Evolutionary conservation across 2,329 filamentous ascomycete genomes (phyloP).

Genomic region (Exophiala sp.): DNA sequence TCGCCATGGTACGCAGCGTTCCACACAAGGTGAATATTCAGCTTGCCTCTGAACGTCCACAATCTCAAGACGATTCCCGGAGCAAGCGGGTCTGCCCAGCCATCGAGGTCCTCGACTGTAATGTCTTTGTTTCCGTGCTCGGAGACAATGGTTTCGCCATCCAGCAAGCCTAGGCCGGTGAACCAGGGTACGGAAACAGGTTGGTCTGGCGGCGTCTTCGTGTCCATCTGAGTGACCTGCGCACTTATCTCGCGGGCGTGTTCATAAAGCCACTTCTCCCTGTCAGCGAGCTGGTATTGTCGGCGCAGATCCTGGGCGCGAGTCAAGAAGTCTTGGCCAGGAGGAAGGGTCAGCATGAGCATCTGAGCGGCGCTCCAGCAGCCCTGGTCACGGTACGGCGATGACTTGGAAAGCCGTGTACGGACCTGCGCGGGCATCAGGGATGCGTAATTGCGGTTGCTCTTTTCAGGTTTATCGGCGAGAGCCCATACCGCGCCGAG

Average conservation of each 20-base stretch:
- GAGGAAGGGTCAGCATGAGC: constrained; percentile 6
- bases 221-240: background rate
- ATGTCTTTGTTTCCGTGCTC: background rate
- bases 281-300: constrained; percentile 8
- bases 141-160: constrained; percentile 6
- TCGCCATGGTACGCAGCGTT: constrained; percentile 8
- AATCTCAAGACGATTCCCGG: constrained; percentile 9
- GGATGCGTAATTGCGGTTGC: constrained; percentile 1
- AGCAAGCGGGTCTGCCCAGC: constrained; percentile 7
- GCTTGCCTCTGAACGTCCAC: constrained; percentile 10
- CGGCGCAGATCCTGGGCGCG: constrained; percentile 1
- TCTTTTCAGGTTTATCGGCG: background rate
- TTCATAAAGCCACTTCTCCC: constrained; percentile 6
- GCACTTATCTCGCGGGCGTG: constrained; percentile 2
- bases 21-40: constrained; percentile 14
- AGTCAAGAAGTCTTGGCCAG: constrained; percentile 10
- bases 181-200: constrained; percentile 8
- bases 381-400: constrained; percentile 6
- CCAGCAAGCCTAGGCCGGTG: constrained; percentile 10
- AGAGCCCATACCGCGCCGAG: constrained; percentile 5
- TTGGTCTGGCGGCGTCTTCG: background rate
- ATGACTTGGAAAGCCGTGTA: constrained; percentile 6
- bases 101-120: background rate
- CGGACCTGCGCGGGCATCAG: constrained; percentile 18
- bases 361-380: constrained; percentile 10